Evolutionary conservation across 2,329 filamentous ascomycete genomes (phyloP).

Genomic region (Aspergillus neotritici): DNA sequence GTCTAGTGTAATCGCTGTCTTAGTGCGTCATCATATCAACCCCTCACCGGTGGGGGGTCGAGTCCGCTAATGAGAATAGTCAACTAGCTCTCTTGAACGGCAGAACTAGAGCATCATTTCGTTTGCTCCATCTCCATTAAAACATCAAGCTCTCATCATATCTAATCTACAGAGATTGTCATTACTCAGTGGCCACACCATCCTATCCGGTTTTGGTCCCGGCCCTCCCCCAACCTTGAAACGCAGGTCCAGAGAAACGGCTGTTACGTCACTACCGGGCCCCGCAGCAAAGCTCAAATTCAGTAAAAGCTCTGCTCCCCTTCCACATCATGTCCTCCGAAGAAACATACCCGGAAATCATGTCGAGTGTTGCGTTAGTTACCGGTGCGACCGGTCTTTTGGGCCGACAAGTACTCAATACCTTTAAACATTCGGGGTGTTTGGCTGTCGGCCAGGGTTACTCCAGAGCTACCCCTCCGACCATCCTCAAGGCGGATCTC

Average conservation of each 20-base stretch:
- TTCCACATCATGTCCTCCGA: slow-evolving; percentile 4
- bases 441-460: slow-evolving; percentile 67
- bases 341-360: slow-evolving; percentile 11
- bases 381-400: slow-evolving; percentile 82
- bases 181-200: no score
- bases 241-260: background rate
- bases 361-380: slow-evolving; percentile 58
- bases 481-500: slow-evolving; percentile 56
- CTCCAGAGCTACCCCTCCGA: slow-evolving; percentile 65
- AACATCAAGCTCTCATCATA: no score
- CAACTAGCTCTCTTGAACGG: no score
- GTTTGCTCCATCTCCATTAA: no score
- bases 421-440: slow-evolving; percentile 64
- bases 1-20: no score
- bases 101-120: no score
- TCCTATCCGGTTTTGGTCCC: background rate
- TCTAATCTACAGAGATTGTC: no score
- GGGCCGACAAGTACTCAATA: slow-evolving; percentile 68
- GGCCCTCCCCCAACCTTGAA: background rate
- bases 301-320: background rate
- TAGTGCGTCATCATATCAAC: no score
- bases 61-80: no score
- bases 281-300: background rate
- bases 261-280: slow-evolving; percentile 3
- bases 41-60: no score